Conservation (phyloP, 257 asterid species). For the Henckelia pumila region DNA sequence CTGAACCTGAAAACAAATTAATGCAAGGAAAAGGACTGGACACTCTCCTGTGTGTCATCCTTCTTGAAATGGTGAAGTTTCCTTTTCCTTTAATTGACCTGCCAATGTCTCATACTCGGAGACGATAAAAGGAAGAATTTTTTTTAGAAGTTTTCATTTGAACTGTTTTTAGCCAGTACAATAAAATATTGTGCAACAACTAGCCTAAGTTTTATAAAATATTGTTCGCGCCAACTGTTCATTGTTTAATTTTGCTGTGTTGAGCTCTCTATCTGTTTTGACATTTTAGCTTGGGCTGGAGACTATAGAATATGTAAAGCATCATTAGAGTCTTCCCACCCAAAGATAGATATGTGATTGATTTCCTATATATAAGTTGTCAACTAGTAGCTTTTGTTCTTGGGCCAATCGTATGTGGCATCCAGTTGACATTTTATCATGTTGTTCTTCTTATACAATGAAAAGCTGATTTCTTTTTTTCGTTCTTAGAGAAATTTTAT, state of each 20-base stretch:
- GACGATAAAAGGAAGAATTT: background rate
- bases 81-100: background rate
- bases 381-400: background rate
- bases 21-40: background rate
- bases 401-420: background rate
- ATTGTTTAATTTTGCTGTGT: background rate
- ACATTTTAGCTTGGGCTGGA: background rate
- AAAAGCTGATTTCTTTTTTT: background rate
- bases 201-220: background rate
- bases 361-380: background rate
- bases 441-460: background rate
- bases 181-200: background rate
- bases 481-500: background rate
- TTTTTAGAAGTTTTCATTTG: background rate
- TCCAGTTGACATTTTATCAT: slow-evolving; percentile 1
- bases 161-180: background rate
- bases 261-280: background rate
- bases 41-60: background rate
- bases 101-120: slow-evolving; percentile 8
- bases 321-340: background rate
- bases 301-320: background rate
- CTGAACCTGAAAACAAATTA: slow-evolving; percentile 1
- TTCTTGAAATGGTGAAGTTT: slow-evolving; percentile 17
- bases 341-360: background rate
- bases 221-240: background rate